Evolutionary conservation across 108 stramenopile species (phyloP), one percentile per base, ranked within the genome.

Genomic region (Pseudonitzschia multiseries): DNA sequence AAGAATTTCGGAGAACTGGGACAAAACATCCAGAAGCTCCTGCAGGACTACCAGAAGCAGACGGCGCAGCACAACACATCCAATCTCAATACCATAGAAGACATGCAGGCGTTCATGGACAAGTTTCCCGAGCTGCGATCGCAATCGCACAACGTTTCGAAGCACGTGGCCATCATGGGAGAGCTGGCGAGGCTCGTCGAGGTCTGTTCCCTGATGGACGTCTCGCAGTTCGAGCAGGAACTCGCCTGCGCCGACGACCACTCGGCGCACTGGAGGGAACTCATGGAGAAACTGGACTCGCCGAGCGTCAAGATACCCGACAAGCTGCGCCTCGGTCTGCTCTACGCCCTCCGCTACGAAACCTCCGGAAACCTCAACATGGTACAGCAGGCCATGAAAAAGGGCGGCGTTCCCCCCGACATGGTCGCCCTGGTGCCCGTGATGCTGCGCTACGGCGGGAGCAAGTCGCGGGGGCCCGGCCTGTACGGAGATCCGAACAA

Each of bases 61-160:
- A 86, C 89, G 51, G 86, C 90, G 65, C 79, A 91, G 31, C 91
- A 97, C 80, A 84, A 90, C 53, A 92, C 81, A 29, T 22, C 78
- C 53, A 95, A 93, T 70, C 70, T 96, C 51, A 89, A 83, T 41
- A 88, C 85, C 13, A 96, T 99, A 70, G 99, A 98, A 77, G 99
- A 98, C 72, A 99, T 99, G 98, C 99, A 99, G 74, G 71, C 78
- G 13, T 99, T 99, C 71, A 95, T 99, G 90, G 98, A 99, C 66
- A 88, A 96, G 65, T 99, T 94, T 72, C 99, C 99, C 0, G 96
- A 96, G 61, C 82, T 99, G 66, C 75, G 97, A 46, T 86, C 88
- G 31, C 77, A 88, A 71, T 84, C 86, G 17, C 91, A 95, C 70
- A 96, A 89, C 59, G 95, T 97, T 0, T 87, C 88, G 18, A 99